phyloP scores from a whole-genome alignment of 2,329 filamentous ascomycete genomes.

The Orbilia quercus region DNA sequence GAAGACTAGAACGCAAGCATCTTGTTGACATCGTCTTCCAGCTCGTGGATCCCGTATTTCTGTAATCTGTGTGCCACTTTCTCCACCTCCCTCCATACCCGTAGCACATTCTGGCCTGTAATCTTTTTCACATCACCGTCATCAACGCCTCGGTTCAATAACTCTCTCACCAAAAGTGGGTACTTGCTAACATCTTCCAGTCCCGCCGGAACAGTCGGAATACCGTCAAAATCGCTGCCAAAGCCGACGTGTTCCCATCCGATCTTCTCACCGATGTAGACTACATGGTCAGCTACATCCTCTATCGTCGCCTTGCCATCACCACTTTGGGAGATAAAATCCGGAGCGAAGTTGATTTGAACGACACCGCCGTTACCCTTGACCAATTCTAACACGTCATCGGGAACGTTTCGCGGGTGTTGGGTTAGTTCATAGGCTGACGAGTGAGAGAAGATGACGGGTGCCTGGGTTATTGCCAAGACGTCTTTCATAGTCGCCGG shows the following conservation, averaged over 20 bases:
- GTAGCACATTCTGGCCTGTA: conserved; percentile 80
- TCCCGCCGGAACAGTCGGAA: conserved; percentile 73
- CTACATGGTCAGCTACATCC: conserved; percentile 82
- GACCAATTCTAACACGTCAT: conserved; percentile 81
- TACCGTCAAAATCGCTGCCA: conserved; percentile 90
- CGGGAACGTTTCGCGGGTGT: conserved; percentile 89
- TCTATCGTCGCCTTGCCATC: conserved; percentile 77
- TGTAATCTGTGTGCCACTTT: conserved; percentile 75
- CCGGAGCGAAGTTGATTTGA: conserved; percentile 89
- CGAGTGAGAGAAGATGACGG: conserved; percentile 89
- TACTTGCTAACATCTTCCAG: conserved; percentile 88
- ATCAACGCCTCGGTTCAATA: conserved; percentile 78
- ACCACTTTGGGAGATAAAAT: conserved; percentile 75
- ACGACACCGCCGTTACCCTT: conserved; percentile 79
- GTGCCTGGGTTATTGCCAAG: conserved; percentile 73
- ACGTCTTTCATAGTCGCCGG: conserved; percentile 87
- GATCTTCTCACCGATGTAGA: conserved; percentile 82
- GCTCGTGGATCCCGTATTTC: conserved; percentile 66
- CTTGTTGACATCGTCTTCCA: conserved; percentile 64
- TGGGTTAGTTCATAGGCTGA: conserved; percentile 83
- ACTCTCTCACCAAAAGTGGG: conserved; percentile 79
- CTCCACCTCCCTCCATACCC: conserved; percentile 86
- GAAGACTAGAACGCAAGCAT: conserved; percentile 3
- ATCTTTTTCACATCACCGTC: conserved; percentile 79
- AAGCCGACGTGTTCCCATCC: conserved; percentile 89